Evolutionary conservation across 2,329 filamentous ascomycete genomes (phyloP), one percentile per base, ranked within the genome.

Genomic region (Truncatella angustata): DNA sequence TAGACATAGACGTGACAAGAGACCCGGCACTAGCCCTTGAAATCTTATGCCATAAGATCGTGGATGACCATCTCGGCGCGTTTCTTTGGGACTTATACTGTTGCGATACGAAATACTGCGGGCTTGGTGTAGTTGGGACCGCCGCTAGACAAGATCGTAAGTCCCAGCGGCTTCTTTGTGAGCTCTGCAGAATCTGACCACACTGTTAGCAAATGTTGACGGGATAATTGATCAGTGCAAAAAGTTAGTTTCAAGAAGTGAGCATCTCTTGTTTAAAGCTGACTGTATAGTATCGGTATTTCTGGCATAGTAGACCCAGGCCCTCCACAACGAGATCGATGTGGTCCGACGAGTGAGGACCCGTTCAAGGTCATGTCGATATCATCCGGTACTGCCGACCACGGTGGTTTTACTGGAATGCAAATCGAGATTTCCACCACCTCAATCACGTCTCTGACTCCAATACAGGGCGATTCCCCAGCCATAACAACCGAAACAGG

Each of bases 31-130:
- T 24, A 4, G 11, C n/a, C 16, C 28, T 46, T n/a, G 9, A 21
- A 2, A 11, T 11, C 9, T 16, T 46, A 28, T 46, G 43, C 28
- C 28, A 18, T 6, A 34, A n/a, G 18, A 14, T 46, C 9, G 10
- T 14, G 11, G 6, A 21, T 21, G 12, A 18, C 11, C 4, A 39
- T 18, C 6, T 37, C 20, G 28, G 32, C 12, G 5, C 14, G 12
- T 14, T 26, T 14, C n/a, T 81, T 10, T 73, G 71, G 68, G 60
- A 66, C 36, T 65, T 81, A 20, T 82, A 82, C 60, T 77, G 77
- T 63, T 81, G 79, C 62, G 77, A 81, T 60, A 69, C 72, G 45
- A 71, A 69, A 47, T 69, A 70, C 45, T 82, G 79, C 59, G 79
- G 78, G 24, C 76, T 81, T 40, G 65, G 69, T 53, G 69, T 69